Evolutionary conservation across 352 stramenopile species (phyloP), one percentile per base, ranked within the genome.

Genomic region (Phytopythium litorale): DNA sequence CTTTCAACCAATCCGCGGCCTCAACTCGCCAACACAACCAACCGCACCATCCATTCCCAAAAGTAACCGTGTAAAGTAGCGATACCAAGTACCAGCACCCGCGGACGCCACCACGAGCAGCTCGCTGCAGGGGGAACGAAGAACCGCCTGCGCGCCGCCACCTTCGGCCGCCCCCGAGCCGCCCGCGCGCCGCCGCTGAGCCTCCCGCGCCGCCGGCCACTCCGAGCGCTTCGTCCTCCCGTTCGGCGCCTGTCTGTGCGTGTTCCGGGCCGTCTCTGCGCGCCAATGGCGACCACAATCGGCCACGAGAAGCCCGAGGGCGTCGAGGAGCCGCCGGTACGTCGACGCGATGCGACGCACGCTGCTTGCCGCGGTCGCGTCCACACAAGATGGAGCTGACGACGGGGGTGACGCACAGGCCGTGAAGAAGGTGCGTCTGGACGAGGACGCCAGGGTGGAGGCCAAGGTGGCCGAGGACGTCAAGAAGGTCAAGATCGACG

Each of bases 281-380:
- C 43, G 21, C 21, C 43, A 50, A 92, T 92, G 82, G 79, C 82
- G 59, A 88, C 76, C 46, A 86, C 87, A 67, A 70, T 84, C 60
- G 79, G 81, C 53, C 82, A 89, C 77, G 82, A 92, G 66, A 92
- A 92, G 72, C 82, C 82, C 30, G 76, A 87, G 63, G 72, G 67
- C 21, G 69, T 83, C 33, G 74, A 84, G 21, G 74, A 89, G 56
- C 79, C 86, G 60, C 79, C 87, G 60, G 78, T 78, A 50, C 74
- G 38, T 46, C 33, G 7, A 38, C 11, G 33, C 33, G 7, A 28
- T 28, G 25, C 25, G 25, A 28, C 25, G 25, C 25, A 3, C 33
- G 11, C 33, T 38, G 33, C 33, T 12, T 38, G 33, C 25, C 25
- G 25, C 25, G 25, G 25, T 28, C 25, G 25, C 3, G 25, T 28